Conservation (phyloP, 2,329 filamentous ascomycete genomes). For the Xylaria sp. region DNA sequence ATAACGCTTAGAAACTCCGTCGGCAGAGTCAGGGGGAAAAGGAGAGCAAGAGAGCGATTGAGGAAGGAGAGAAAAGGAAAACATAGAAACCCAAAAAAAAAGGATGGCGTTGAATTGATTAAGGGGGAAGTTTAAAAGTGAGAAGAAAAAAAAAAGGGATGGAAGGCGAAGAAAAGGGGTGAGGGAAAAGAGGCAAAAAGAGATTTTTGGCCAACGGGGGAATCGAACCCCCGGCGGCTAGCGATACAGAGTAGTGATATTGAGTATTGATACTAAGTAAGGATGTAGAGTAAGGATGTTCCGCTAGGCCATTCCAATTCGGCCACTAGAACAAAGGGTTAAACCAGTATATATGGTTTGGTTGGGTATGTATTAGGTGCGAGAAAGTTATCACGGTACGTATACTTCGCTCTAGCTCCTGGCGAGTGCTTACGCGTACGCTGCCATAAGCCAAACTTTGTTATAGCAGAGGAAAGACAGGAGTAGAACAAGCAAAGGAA, state of each 20-base stretch:
- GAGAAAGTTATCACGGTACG: neutral
- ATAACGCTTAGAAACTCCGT: neutral
- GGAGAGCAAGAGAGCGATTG: no score
- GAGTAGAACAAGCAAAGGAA: neutral
- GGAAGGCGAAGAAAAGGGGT: neutral
- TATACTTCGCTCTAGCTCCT: neutral
- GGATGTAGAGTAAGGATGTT: neutral
- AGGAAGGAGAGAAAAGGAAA: neutral
- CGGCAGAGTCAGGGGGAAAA: no score
- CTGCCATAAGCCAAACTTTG: neutral
- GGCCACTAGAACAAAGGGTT: neutral
- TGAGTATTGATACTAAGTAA: neutral
- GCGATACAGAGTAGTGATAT: slow-evolving; percentile 5
- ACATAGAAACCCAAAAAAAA: neutral
- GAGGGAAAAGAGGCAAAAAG: neutral
- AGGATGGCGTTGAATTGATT: neutral
- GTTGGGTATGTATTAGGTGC: neutral
- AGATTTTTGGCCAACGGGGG: neutral
- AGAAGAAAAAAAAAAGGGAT: neutral
- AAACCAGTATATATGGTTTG: no score
- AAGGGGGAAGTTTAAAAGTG: neutral
- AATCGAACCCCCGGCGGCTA: neutral
- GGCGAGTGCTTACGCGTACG: neutral
- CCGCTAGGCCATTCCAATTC: neutral
- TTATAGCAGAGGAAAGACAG: neutral